Conservation (phyloP, 257 asterid genomes). For the Solanum dulcamara region DNA sequence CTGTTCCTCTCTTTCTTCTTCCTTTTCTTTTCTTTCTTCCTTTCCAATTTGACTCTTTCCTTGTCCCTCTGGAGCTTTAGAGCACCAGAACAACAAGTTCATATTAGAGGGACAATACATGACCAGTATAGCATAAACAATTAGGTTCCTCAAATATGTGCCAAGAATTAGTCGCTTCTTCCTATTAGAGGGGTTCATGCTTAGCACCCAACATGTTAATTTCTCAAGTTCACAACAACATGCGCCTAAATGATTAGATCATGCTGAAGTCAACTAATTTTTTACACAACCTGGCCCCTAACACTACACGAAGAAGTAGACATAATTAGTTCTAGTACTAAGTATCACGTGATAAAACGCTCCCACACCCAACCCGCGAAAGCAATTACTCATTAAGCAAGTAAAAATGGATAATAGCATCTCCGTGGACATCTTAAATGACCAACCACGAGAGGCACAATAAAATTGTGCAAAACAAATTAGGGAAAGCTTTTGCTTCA, state of each 20-base stretch:
- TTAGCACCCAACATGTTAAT: neutral
- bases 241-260: neutral
- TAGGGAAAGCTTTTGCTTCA: neutral
- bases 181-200: neutral
- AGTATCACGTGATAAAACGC: neutral
- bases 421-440: neutral
- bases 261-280: neutral
- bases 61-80: conserved; percentile 71
- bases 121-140: conserved; percentile 10
- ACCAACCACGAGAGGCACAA: neutral
- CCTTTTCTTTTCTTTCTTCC: conserved; percentile 34
- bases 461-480: neutral
- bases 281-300: neutral
- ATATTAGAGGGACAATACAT: conserved; percentile 19
- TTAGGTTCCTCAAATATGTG: conserved; percentile 1
- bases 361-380: neutral
- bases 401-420: neutral
- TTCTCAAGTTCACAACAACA: neutral
- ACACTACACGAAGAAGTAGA: neutral
- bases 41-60: conserved; percentile 37
- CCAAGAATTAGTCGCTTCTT: neutral
- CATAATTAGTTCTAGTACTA: neutral
- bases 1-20: conserved; percentile 15
- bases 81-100: conserved; percentile 60
- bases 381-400: neutral